phyloP scores from a whole-genome alignment of 805 yeast genomes.

The Candida ponderosae region DNA sequence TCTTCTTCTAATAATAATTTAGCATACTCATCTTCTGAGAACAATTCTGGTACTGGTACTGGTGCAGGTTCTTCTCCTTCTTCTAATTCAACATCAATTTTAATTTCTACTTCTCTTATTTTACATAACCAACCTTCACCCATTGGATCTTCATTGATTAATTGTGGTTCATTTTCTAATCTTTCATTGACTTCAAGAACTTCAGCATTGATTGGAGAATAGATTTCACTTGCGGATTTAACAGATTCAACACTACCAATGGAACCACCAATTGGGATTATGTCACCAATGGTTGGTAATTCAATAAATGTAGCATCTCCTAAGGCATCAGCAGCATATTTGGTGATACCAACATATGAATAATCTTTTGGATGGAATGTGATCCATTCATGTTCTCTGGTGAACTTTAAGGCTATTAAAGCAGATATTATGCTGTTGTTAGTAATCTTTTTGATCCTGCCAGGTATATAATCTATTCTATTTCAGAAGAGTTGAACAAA shows the following conservation, averaged over 20 bases:
- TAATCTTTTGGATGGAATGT: constrained; percentile 60
- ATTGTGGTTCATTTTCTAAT: constrained; percentile 63
- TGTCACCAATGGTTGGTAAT: constrained; percentile 66
- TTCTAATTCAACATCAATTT: no score
- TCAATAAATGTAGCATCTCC: constrained; percentile 96
- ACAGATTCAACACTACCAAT: constrained; percentile 93
- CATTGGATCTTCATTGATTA: constrained; percentile 83
- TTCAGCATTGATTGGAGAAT: constrained; percentile 78
- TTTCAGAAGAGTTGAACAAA: no score
- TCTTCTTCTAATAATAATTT: constrained; percentile 50
- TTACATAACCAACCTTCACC: constrained; percentile 93
- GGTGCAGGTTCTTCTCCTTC: no score
- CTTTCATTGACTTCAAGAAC: constrained; percentile 62
- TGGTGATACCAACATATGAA: constrained; percentile 79
- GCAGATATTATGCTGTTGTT: no score
- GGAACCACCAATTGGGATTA: constrained; percentile 64
- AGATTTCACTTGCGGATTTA: constrained; percentile 89
- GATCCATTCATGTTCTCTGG: constrained; percentile 79
- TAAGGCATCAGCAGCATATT: constrained; percentile 90
- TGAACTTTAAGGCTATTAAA: constrained; percentile 41
- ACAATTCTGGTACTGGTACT: no score
- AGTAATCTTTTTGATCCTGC: no score
- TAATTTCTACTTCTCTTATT: constrained; percentile 44
- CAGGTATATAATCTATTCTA: no score
- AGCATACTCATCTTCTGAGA: constrained; percentile 50